Conservation (phyloP, 2,329 filamentous ascomycete species). For the Arachnopeziza araneosa region DNA sequence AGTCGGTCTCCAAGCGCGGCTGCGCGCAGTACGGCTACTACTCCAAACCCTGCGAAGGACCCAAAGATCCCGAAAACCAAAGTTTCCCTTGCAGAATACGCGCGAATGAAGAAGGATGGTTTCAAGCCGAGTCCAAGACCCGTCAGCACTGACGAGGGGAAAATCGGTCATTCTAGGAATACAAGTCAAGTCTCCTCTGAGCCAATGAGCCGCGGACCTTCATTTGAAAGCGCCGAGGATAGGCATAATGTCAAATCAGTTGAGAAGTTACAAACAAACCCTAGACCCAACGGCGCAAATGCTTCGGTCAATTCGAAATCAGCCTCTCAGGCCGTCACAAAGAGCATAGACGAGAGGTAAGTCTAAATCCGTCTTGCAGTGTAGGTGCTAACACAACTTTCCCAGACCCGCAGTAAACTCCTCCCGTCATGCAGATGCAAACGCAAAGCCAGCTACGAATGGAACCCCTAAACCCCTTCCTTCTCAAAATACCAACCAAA, state of each 20-base stretch:
- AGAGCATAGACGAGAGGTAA: background rate
- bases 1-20: slow-evolving; percentile 19
- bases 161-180: slow-evolving; percentile 15
- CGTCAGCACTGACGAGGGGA: slow-evolving; percentile 10
- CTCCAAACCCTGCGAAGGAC: slow-evolving; percentile 23
- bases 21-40: slow-evolving; percentile 25
- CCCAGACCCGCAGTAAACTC: slow-evolving; percentile 11
- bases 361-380: background rate
- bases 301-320: background rate
- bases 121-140: slow-evolving; percentile 14
- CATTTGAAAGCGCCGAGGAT: slow-evolving; percentile 19
- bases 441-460: slow-evolving; percentile 1
- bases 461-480: background rate
- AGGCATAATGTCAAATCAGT: background rate
- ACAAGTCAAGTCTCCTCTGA: slow-evolving; percentile 14
- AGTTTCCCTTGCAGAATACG: slow-evolving; percentile 30
- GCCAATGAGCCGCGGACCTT: slow-evolving; percentile 20
- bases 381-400: slow-evolving; percentile 6
- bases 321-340: background rate
- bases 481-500: background rate
- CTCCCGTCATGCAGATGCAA: slow-evolving; percentile 8
- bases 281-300: slow-evolving; percentile 18
- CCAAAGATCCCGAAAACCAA: slow-evolving; percentile 25
- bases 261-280: background rate
- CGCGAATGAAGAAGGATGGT: slow-evolving; percentile 26